phyloP scores from a whole-genome alignment of 176 grass and related monocot species.

The Bolboschoenus planiculmis region DNA sequence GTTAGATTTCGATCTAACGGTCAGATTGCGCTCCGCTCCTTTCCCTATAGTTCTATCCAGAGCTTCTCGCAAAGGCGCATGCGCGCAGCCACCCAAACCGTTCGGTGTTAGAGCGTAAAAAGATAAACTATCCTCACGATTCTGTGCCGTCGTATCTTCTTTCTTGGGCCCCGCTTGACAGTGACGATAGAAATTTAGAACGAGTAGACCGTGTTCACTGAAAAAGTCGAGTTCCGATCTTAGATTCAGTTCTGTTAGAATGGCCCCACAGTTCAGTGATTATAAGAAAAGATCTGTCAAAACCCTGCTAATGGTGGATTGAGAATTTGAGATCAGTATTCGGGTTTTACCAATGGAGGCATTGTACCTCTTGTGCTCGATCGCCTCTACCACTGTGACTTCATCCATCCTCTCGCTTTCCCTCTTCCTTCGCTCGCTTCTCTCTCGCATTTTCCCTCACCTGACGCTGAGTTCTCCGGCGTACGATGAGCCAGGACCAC shows the following conservation, averaged over 20 bases:
- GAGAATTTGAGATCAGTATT: too few relatives aligned
- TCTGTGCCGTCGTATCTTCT: too few relatives aligned
- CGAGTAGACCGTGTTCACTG: too few relatives aligned
- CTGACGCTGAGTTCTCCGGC: neutral
- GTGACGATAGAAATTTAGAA: too few relatives aligned
- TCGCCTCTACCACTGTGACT: conserved; percentile 31
- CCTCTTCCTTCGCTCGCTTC: conserved; percentile 30
- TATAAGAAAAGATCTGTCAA: neutral
- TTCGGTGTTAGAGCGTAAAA: too few relatives aligned
- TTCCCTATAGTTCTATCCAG: too few relatives aligned
- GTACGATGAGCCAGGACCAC: neutral
- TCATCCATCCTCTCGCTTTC: conserved; percentile 32
- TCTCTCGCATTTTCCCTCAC: conserved; percentile 8
- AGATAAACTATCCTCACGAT: too few relatives aligned
- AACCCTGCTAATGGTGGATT: neutral
- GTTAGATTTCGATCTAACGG: neutral
- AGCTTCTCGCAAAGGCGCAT: too few relatives aligned
- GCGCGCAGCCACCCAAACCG: too few relatives aligned
- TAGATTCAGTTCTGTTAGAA: neutral
- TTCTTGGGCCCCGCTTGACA: too few relatives aligned
- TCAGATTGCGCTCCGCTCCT: neutral
- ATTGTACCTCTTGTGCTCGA: conserved; percentile 44
- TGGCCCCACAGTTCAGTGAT: neutral
- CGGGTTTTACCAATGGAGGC: conserved; percentile 49
- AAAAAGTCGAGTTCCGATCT: too few relatives aligned